Evolutionary conservation across 1,284 basidiomycete species (phyloP).

Genomic region (Stereum hirsutum): DNA sequence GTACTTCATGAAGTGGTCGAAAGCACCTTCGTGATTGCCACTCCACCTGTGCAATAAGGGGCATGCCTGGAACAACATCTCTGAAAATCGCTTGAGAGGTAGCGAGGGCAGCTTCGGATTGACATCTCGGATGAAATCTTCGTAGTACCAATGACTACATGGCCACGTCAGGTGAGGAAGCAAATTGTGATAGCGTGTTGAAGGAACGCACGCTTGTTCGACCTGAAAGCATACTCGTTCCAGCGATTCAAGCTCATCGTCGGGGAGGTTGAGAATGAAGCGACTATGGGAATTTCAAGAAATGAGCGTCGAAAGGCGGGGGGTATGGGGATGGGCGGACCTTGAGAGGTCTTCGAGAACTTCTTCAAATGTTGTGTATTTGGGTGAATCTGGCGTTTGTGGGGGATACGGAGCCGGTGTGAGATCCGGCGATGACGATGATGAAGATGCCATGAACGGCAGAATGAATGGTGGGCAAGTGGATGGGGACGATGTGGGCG

Average conservation of each 20-base stretch:
- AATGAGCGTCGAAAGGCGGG: slow-evolving; percentile 8
- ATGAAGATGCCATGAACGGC: slow-evolving; percentile 39
- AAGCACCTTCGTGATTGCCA: slow-evolving; percentile 72
- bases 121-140: slow-evolving; percentile 93
- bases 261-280: slow-evolving; percentile 95
- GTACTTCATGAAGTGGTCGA: slow-evolving; percentile 86
- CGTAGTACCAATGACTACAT: slow-evolving; percentile 96
- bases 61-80: slow-evolving; percentile 81
- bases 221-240: slow-evolving; percentile 98
- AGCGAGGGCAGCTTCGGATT: slow-evolving; percentile 85
- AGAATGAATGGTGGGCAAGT: slow-evolving; percentile 36
- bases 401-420: slow-evolving; percentile 36
- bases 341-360: slow-evolving; percentile 89
- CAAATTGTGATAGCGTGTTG: not conserved
- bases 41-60: slow-evolving; percentile 75
- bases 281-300: slow-evolving; percentile 44
- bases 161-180: not conserved
- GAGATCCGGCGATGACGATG: slow-evolving; percentile 71
- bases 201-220: slow-evolving; percentile 85
- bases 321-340: slow-evolving; percentile 25
- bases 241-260: slow-evolving; percentile 84
- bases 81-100: slow-evolving; percentile 90
- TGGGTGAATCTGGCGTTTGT: slow-evolving; percentile 45
- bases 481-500: slow-evolving; percentile 10
- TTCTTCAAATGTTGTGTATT: slow-evolving; percentile 61